Base-by-base conservation (phyloP, 2,329 filamentous ascomycete genomes). In the Aspergillus sp. region DNA sequence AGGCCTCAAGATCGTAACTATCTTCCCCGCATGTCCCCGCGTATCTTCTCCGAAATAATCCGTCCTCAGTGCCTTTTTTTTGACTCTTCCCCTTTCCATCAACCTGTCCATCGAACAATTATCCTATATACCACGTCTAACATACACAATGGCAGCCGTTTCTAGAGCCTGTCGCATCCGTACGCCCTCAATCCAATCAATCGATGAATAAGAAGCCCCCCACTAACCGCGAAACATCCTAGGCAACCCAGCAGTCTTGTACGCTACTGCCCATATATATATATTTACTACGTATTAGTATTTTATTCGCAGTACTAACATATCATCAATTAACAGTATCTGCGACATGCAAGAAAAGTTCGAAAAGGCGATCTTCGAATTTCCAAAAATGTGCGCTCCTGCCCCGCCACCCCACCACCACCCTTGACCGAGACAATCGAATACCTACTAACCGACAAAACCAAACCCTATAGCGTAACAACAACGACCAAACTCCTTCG, bases 291-390 rank as follows among this genome's bases (percentile, higher is more conserved):
- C 3, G 19, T 19, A 12, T 21, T 43, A 35, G 4, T 4, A 39
- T 1, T n/a, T 1, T 31, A 23, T 37, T 15, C 21, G 3, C 39
- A 31, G 37, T 6, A 7, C 23, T 24, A 55, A 53, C 15, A 2
- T 40, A 53, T 35, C 52, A 33, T 58, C 43, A 21, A 40, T 8
- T 37, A 51, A 12, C 61, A 97, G 93, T 69, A 85, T 98, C 71
- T 98, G 93, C 79, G 93, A 98, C 71, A 82, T 98, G 62, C 93
- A 98, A 78, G 93, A 97, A 66, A 96, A 92, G 75, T 98, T 98
- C 77, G 85, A 91, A 60, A 80, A 81, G 8, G 88, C 87, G 56
- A 96, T 98, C 68, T 85, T 88, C 77, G 88, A 96, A 71, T 97
- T 93, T 71, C 85, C 90, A 62, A 91, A 90, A 72, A 84, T 97